Percentiles rank a stretch among this genome's conserved stretches.
Conservation (phyloP, 2,329 filamentous ascomycete species). For the Calonectria montana region DNA sequence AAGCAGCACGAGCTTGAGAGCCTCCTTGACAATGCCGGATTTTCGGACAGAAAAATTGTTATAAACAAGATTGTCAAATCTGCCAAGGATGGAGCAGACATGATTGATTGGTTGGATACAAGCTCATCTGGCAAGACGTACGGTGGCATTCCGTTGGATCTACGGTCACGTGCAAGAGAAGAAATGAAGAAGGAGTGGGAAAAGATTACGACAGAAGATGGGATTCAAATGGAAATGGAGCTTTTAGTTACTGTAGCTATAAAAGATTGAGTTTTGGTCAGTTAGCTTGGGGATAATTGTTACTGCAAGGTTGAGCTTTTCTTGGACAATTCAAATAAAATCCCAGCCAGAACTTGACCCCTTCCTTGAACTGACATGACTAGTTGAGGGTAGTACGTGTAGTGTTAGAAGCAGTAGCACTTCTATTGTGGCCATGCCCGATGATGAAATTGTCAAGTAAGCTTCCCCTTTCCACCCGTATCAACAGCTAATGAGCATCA, state of each 20-base stretch:
- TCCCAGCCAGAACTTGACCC: too few species aligned
- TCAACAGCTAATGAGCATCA: too few species aligned
- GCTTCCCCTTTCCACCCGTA: too few species aligned
- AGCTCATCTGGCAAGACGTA: neutral
- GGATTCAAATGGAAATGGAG: neutral
- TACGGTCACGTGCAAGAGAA: neutral
- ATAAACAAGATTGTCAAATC: neutral
- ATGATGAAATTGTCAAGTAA: too few species aligned
- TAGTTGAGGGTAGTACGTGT: too few species aligned
- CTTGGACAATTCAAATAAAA: too few species aligned
- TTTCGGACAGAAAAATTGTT: neutral
- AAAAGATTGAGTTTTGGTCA: neutral
- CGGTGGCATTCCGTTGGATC: neutral
- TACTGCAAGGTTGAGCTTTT: too few species aligned
- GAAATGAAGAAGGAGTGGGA: conserved; percentile 1
- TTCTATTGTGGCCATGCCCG: too few species aligned
- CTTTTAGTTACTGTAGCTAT: neutral
- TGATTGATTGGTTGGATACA: neutral
- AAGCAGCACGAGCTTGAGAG: neutral
- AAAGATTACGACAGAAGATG: neutral
- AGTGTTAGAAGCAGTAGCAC: too few species aligned
- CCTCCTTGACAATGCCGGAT: neutral
- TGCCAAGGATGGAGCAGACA: neutral
- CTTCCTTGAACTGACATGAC: too few species aligned
- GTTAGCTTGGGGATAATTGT: too few species aligned